Conservation (phyloP, 1,284 basidiomycete genomes). For the Leccinum huronense region DNA sequence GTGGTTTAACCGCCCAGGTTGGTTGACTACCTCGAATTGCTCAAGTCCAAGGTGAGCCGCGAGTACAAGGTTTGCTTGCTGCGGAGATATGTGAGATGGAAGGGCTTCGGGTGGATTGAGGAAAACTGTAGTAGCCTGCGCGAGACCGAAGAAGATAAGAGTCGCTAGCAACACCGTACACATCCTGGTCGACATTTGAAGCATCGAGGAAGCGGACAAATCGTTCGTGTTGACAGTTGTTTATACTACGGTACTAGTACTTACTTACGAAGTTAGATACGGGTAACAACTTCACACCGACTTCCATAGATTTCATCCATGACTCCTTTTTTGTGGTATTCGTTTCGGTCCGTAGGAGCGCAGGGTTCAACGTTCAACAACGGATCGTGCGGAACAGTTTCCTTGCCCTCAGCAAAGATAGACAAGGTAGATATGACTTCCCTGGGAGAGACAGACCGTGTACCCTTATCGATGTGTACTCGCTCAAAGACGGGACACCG, state of each 20-base stretch:
- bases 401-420: slow-evolving; percentile 40
- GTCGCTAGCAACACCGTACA: slow-evolving; percentile 29
- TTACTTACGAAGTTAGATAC: too few species aligned
- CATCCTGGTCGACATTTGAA: slow-evolving; percentile 24
- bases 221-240: slow-evolving; percentile 19
- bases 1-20: slow-evolving; percentile 29
- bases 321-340: neutral
- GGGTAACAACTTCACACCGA: too few species aligned
- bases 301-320: too few species aligned
- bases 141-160: slow-evolving; percentile 32
- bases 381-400: slow-evolving; percentile 36
- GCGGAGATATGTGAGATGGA: slow-evolving; percentile 43
- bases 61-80: slow-evolving; percentile 57
- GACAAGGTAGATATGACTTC: slow-evolving; percentile 33
- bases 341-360: slow-evolving; percentile 35
- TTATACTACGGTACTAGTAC: slow-evolving; percentile 1
- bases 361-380: slow-evolving; percentile 49
- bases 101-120: slow-evolving; percentile 42
- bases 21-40: slow-evolving; percentile 52
- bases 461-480: slow-evolving; percentile 53
- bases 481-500: slow-evolving; percentile 42
- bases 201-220: neutral
- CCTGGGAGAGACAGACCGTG: slow-evolving; percentile 41
- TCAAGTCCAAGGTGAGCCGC: slow-evolving; percentile 72
- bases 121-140: slow-evolving; percentile 53